Evolutionary conservation across 2,329 filamentous ascomycete genomes (phyloP), one percentile per base, ranked within the genome.

Genomic region (Furcasterigmium sp.): DNA sequence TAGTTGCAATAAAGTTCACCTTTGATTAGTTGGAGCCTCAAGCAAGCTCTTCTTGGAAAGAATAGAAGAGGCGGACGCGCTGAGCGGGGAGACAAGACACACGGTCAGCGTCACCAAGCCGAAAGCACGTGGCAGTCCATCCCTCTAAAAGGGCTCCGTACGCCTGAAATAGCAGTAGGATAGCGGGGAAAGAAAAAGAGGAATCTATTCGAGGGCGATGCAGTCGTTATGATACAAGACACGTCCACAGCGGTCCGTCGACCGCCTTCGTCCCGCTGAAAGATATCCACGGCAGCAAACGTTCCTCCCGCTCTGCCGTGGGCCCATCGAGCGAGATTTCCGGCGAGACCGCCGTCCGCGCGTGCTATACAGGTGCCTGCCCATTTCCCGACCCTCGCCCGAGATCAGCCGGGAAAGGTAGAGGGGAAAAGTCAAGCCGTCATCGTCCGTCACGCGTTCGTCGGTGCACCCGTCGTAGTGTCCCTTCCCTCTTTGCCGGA

Each of bases 181-280:
- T n/a, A n/a, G n/a, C n/a, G n/a, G 23, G 11, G 23, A 26, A 35
- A 35, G 15, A 19, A 28, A 25, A 32, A 40, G 38, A 40, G 28
- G 38, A 40, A 40, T 40, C 38, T 40, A 40, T 40, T 40, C 38
- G 28, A 29, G 28, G 38, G 38, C 38, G 38, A 40, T 30, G 38
- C 38, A 40, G 26, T 40, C 38, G 38, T 40, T 40, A 32, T 40
- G 28, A 40, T 30, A 40, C 38, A 40, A 34, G 38, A 34, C 38
- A 30, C 10, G 32, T 17, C n/a, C 32, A 17, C 32, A n/a, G 32
- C 32, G 32, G 32, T 9, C 23, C 23, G 23, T 11, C 23, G 11
- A 11, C 23, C 23, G 7, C 23, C 23, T 11, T 26, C 23, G 11
- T 26, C 23, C 23, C 23, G 23, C 23, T 5, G 11, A 35, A 11